Evolutionary conservation across 2,329 filamentous ascomycete genomes (phyloP).

Genomic region (Thelonectria blattea): DNA sequence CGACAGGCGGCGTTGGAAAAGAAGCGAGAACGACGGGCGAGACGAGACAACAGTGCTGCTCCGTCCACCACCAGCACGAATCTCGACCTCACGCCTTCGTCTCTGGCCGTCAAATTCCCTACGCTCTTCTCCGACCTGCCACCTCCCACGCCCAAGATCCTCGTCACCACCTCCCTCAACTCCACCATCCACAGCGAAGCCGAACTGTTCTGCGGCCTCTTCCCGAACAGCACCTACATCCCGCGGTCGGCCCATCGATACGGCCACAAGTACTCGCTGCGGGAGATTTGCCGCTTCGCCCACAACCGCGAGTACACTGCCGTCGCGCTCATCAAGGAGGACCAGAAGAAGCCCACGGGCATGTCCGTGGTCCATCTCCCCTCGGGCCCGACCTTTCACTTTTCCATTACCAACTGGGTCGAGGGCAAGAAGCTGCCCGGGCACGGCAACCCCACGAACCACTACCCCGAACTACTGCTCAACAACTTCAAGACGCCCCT

Average conservation of each 20-base stretch:
- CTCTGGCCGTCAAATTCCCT: slow-evolving; percentile 66
- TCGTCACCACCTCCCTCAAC: slow-evolving; percentile 90
- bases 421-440: slow-evolving; percentile 87
- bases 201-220: slow-evolving; percentile 76
- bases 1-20: slow-evolving; percentile 50
- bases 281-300: slow-evolving; percentile 89
- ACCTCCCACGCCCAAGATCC: slow-evolving; percentile 75
- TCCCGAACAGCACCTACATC: slow-evolving; percentile 88
- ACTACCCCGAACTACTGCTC: slow-evolving; percentile 87
- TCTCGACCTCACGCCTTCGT: slow-evolving; percentile 66
- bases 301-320: slow-evolving; percentile 82
- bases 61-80: slow-evolving; percentile 68
- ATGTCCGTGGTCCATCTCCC: slow-evolving; percentile 86
- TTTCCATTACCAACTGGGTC: slow-evolving; percentile 88
- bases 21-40: slow-evolving; percentile 52
- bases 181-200: slow-evolving; percentile 87
- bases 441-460: slow-evolving; percentile 85
- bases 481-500: slow-evolving; percentile 96
- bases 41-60: slow-evolving; percentile 57
- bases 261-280: slow-evolving; percentile 87
- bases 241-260: slow-evolving; percentile 83
- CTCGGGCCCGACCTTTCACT: slow-evolving; percentile 88
- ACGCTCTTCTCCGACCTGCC: slow-evolving; percentile 65
- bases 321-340: slow-evolving; percentile 85
- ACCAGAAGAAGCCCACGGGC: slow-evolving; percentile 82